Base-by-base conservation (phyloP, 2,329 filamentous ascomycete genomes). In the Aureobasidium leucospermi region DNA sequence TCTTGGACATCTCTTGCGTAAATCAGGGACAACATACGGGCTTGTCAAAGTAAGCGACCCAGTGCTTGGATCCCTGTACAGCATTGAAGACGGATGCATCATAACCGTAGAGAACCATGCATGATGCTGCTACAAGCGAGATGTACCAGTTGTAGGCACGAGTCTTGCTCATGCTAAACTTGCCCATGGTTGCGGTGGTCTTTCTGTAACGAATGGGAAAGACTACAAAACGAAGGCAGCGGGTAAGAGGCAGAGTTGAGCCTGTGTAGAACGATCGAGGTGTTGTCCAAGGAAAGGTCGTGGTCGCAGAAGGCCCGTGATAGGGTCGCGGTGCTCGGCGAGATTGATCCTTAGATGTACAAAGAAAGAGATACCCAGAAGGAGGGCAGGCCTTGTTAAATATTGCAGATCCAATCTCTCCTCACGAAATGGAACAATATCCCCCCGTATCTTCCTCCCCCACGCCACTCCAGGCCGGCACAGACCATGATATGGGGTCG, bases 21-120 rank as follows among this genome's bases (percentile, higher is more conserved):
- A 34, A 19, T 16, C 31, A 19, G 8, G 11, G 11, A 42, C 1
- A 36, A 52, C 64, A 13, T 60, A 67, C 67, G 5, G 74, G 74
- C n/a, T 73, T 68, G 65, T 85, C 76, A 71, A 88, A 87, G 74
- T 80, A 89, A 16, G 74, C 75, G 11, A 84, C 74, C 86, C 86
- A 89, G 69, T 88, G 81, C 13, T 82, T 71, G 1, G 84, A 87
- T 34, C 82, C 84, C 71, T 88, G 86, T 6, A 88, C 81, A 5
- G 85, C 85, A 70, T 89, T 89, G 77, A 85, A 89, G 48, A 88
- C 85, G 39, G 85, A 87, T 1, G 86, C 85, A 78, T 89, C 86
- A 69, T 89, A 89, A 60, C 86, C 86, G 69, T 88, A 89, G 46
- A 89, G 78, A 23, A 88, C 85, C 86, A 89, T 89, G 71, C 85